Base-by-base conservation (phyloP, 768 basidiomycete species). In the Lentinula sp. region DNA sequence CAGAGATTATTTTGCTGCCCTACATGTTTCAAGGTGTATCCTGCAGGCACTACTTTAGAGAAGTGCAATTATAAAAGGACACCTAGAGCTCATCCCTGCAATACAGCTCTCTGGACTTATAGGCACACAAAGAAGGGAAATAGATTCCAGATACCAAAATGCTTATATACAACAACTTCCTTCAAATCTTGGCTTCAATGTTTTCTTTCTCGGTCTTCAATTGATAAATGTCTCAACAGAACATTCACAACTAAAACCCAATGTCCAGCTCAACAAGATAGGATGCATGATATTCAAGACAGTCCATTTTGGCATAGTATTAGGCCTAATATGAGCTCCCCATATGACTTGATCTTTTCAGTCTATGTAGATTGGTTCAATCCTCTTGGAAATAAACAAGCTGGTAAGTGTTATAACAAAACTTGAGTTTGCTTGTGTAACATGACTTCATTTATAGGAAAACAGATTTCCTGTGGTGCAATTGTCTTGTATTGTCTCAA, bases 281-380 rank as follows among this genome's bases (percentile, higher is more conserved):
- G 11, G 11, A 37, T 37, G 37, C 7, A 6, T 37, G 37, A 37
- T 37, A 37, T 37, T 37, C 37, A 37, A 37, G 37, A 37, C 11
- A 37, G 37, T 11, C 37, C 37, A 37, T 37, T 11, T 11, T 37
- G 37, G 37, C 37, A 37, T 7, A 37, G 37, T 37, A 6, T 37
- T 37, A 37, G 37, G 11, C 7, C 7, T 37, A 7, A 7, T 11
- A 37, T 37, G 37, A 7, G 6, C 6, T 37, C 37, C 37, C 61
- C 55, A 18, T 64, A 68, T 39, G 50, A 65, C 61, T 62, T 72
- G 2, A 60, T 66, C 0, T 75, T 73, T 66, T 65, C 67, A 6
- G 31, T 74, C 6, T 75, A 70, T 62, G 63, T 74, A 57, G 72
- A 76, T 59, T 75, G 73, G 73, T 75, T 74, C 57, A 76, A 76